phyloP scores from a whole-genome alignment of 2,329 filamentous ascomycete species.

The Aspergillus amoenus region DNA sequence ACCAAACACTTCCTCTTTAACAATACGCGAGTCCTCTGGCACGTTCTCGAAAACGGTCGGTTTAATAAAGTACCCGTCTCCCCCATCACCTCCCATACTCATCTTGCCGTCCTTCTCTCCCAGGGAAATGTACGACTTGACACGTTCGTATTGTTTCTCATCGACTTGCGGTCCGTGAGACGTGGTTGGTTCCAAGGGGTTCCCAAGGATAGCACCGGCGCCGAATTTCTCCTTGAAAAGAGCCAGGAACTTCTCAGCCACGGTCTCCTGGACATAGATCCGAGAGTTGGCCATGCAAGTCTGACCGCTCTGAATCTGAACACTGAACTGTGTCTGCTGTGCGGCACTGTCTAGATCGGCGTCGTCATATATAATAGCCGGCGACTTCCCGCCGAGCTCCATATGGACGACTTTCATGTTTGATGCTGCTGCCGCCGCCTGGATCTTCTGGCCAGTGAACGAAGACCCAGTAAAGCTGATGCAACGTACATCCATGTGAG shows the following conservation, averaged over 20 bases:
- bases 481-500: conserved; percentile 63
- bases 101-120: conserved; percentile 65
- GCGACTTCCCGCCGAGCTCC: conserved; percentile 39
- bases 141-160: conserved; percentile 77
- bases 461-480: conserved; percentile 62
- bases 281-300: conserved; percentile 62
- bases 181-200: conserved; percentile 73
- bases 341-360: conserved; percentile 48
- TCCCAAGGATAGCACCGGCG: conserved; percentile 70
- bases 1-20: conserved; percentile 47
- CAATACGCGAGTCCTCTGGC: conserved; percentile 37
- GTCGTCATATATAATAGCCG: conserved; percentile 36
- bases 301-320: conserved; percentile 58
- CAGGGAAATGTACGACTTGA: conserved; percentile 71
- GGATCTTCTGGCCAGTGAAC: conserved; percentile 56
- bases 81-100: conserved; percentile 66
- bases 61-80: conserved; percentile 83
- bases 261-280: conserved; percentile 78
- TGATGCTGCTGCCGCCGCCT: conserved; percentile 31
- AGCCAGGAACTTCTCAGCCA: conserved; percentile 79
- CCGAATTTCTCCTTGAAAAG: conserved; percentile 73
- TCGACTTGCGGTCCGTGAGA: conserved; percentile 86
- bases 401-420: conserved; percentile 37
- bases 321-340: conserved; percentile 46
- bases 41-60: conserved; percentile 81